Evolutionary conservation across 441 rosid genomes (phyloP).

Genomic region (Gossypium schwendimanii): DNA sequence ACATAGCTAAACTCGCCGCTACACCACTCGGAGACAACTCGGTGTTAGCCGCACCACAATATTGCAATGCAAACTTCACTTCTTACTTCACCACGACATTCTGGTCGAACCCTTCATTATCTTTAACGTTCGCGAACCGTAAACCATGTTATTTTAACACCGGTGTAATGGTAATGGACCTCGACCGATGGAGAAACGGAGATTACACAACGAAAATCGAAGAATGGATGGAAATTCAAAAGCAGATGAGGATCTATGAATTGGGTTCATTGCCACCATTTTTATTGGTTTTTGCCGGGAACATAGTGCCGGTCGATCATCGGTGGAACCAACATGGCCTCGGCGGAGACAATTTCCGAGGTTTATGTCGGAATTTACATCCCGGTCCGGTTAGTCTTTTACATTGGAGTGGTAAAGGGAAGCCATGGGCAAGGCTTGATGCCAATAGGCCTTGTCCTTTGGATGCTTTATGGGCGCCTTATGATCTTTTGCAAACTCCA

Average conservation of each 20-base stretch:
- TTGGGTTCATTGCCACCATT: slow-evolving; percentile 87
- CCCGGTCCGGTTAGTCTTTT: slow-evolving; percentile 86
- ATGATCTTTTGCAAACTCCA: slow-evolving; percentile 73
- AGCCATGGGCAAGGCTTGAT: slow-evolving; percentile 90
- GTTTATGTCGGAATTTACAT: slow-evolving; percentile 73
- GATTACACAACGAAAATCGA: slow-evolving; percentile 73
- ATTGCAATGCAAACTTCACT: slow-evolving; percentile 90
- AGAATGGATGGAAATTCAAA: slow-evolving; percentile 93
- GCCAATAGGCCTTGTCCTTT: slow-evolving; percentile 80
- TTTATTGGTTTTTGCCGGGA: slow-evolving; percentile 70
- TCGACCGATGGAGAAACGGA: slow-evolving; percentile 68
- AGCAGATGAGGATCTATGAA: slow-evolving; percentile 76
- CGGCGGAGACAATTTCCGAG: slow-evolving; percentile 81
- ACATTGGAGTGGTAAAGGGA: slow-evolving; percentile 99
- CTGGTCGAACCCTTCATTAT: slow-evolving; percentile 80
- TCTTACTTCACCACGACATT: slow-evolving; percentile 70
- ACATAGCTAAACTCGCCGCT: slow-evolving; percentile 63
- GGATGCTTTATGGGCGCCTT: slow-evolving; percentile 92
- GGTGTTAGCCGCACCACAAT: slow-evolving; percentile 83
- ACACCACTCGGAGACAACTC: slow-evolving; percentile 50
- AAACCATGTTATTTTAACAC: slow-evolving; percentile 84
- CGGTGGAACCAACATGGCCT: slow-evolving; percentile 93
- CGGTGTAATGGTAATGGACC: slow-evolving; percentile 94
- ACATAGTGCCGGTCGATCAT: slow-evolving; percentile 69
- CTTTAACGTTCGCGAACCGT: slow-evolving; percentile 56